These are phyloP conservation scores for Boechera retrofracta DNA, from an alignment of 345 rosid genomes.

Conservation along the genomic window DNA sequence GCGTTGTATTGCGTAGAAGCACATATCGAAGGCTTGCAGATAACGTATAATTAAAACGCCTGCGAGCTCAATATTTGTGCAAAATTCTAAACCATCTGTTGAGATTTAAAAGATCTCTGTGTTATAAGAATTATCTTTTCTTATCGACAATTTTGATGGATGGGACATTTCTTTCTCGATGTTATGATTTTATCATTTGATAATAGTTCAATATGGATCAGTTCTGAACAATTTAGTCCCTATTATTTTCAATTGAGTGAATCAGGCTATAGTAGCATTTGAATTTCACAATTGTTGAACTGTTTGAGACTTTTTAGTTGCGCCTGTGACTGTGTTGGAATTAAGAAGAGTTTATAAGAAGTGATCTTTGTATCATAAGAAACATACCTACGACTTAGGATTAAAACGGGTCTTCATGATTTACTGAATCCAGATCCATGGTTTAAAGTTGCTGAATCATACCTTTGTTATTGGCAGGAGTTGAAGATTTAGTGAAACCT, in stretches of 20 bases:
- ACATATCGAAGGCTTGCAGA: conserved; percentile 91
- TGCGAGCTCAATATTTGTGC: conserved; percentile 89
- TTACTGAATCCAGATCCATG: neutral
- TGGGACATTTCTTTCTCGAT: conserved; percentile 28
- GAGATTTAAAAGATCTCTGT: conserved; percentile 34
- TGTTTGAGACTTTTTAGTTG: neutral
- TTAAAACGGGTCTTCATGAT: neutral
- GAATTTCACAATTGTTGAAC: neutral
- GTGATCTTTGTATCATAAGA: neutral
- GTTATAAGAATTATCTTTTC: conserved; percentile 40
- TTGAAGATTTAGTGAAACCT: conserved; percentile 8
- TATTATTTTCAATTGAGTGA: neutral
- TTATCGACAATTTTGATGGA: conserved; percentile 37
- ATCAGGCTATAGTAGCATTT: neutral
- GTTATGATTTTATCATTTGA: neutral
- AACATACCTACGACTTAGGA: neutral
- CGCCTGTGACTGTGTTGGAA: neutral
- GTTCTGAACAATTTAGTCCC: neutral
- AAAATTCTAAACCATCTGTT: conserved; percentile 49
- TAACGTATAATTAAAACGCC: conserved; percentile 42
- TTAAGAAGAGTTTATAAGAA: neutral
- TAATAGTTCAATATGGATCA: neutral
- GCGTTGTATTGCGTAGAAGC: conserved; percentile 42
- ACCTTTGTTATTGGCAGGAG: conserved; percentile 14
- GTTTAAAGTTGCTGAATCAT: conserved; percentile 9